phyloP scores from a whole-genome alignment of 345 rosid species.

The Zanthoxylum bungeanum region DNA sequence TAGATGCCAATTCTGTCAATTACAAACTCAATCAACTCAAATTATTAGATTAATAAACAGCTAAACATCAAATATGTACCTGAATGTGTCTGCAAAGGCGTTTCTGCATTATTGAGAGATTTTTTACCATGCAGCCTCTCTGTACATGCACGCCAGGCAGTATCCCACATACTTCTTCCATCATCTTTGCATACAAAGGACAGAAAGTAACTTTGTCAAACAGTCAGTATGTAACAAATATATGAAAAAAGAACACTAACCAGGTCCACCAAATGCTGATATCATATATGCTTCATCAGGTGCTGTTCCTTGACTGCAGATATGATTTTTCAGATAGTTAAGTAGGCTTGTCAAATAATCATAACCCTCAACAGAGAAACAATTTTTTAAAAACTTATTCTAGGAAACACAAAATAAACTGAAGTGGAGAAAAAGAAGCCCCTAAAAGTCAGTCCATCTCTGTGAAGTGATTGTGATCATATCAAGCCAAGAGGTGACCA shows the following conservation, averaged over 20 bases:
- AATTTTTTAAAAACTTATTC: neutral
- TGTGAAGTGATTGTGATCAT: neutral
- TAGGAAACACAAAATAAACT: neutral
- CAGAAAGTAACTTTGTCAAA: constrained; percentile 16
- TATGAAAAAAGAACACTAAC: constrained; percentile 37
- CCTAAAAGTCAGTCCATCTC: neutral
- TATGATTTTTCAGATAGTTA: constrained; percentile 15
- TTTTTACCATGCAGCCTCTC: constrained; percentile 60
- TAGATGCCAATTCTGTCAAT: constrained; percentile 17
- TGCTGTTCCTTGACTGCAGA: constrained; percentile 76
- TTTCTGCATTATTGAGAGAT: constrained; percentile 48
- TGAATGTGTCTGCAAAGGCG: constrained; percentile 62
- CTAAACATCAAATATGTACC: constrained; percentile 37
- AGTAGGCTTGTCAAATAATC: neutral
- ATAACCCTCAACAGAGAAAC: too few relatives aligned
- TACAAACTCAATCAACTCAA: constrained; percentile 12
- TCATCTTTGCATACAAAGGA: constrained; percentile 51
- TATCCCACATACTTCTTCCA: constrained; percentile 82
- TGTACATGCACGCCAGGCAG: constrained; percentile 61
- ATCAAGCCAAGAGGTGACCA: neutral
- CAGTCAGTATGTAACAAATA: constrained; percentile 6
- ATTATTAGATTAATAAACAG: neutral
- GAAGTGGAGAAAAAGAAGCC: neutral
- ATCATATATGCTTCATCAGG: constrained; percentile 98
- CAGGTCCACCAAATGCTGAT: constrained; percentile 94